These are phyloP conservation scores for Linnemannia schmuckeri DNA, from an alignment of 192 early-diverging fungal species.

Conservation along the genomic window DNA sequence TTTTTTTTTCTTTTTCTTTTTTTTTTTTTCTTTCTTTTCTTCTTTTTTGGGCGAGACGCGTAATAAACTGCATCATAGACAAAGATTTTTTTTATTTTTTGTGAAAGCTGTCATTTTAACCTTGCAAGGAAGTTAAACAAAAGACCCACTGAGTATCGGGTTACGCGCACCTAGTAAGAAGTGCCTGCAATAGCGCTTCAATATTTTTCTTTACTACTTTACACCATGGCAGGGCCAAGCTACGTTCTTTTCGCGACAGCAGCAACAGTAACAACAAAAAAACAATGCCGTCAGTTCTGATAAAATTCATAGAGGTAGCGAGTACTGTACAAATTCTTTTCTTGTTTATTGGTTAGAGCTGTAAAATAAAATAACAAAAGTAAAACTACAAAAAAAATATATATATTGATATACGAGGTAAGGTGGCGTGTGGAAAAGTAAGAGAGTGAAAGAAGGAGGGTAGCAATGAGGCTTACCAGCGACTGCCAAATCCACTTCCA, in stretches of 20 bases:
- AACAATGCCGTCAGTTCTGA: too few relatives aligned
- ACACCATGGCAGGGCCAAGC: too few relatives aligned
- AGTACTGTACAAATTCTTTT: constrained; percentile 3
- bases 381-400: constrained; percentile 1
- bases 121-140: too few relatives aligned
- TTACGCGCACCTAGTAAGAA: too few relatives aligned
- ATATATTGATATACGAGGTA: background rate
- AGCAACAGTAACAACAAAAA: too few relatives aligned
- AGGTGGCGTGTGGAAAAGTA: background rate
- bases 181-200: too few relatives aligned
- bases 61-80: background rate
- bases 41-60: background rate
- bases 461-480: background rate
- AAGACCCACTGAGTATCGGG: too few relatives aligned
- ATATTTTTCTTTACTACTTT: too few relatives aligned
- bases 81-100: too few relatives aligned
- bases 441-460: background rate
- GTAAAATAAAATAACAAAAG: background rate
- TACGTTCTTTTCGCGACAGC: too few relatives aligned
- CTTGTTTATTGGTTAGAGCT: background rate
- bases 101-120: too few relatives aligned
- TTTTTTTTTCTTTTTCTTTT: background rate
- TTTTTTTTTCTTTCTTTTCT: background rate
- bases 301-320: too few relatives aligned
- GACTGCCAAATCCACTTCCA: background rate